A percentile compares a stretch with the other conserved stretches of the same genome.
Conservation (phyloP, 768 basidiomycete species). For the Trametes cingulata region DNA sequence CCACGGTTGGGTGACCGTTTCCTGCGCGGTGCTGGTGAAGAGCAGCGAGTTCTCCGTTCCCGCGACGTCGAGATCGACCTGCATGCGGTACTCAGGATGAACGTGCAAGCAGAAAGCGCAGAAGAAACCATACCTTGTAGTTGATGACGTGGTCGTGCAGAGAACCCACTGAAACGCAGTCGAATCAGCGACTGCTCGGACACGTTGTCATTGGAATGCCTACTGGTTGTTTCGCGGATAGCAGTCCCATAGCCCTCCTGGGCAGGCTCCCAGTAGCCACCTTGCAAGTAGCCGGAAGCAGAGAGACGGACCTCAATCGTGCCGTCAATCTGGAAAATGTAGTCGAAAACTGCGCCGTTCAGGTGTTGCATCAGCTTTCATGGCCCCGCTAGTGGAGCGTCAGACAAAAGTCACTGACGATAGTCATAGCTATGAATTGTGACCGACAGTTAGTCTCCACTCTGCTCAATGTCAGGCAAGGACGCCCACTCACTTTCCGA, state of each 20-base stretch:
- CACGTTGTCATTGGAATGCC: slow-evolving; percentile 19
- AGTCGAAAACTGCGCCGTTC: slow-evolving; percentile 48
- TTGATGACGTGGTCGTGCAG: slow-evolving; percentile 71
- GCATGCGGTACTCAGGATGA: neutral
- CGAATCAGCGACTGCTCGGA: neutral
- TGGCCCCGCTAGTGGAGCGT: no score
- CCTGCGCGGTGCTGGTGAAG: slow-evolving; percentile 49
- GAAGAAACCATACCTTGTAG: slow-evolving; percentile 45
- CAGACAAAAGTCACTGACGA: slow-evolving; percentile 41
- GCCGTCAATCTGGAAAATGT: slow-evolving; percentile 65
- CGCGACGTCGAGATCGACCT: slow-evolving; percentile 66
- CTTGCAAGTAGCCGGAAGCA: slow-evolving; percentile 70
- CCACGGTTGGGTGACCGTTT: slow-evolving; percentile 55
- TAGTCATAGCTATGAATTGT: slow-evolving; percentile 49
- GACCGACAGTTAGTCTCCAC: neutral
- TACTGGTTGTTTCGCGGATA: slow-evolving; percentile 58
- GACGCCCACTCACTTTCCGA: slow-evolving; percentile 56
- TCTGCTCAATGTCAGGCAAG: neutral
- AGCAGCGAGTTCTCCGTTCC: slow-evolving; percentile 60
- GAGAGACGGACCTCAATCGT: slow-evolving; percentile 69
- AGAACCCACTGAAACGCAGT: slow-evolving; percentile 51
- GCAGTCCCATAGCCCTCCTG: slow-evolving; percentile 54
- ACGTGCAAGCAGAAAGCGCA: neutral
- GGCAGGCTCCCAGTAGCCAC: slow-evolving; percentile 54
- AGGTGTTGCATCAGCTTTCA: neutral